Base-by-base conservation (phyloP, 2,329 filamentous ascomycete species). In the Penicillium fuscoglaucum region DNA sequence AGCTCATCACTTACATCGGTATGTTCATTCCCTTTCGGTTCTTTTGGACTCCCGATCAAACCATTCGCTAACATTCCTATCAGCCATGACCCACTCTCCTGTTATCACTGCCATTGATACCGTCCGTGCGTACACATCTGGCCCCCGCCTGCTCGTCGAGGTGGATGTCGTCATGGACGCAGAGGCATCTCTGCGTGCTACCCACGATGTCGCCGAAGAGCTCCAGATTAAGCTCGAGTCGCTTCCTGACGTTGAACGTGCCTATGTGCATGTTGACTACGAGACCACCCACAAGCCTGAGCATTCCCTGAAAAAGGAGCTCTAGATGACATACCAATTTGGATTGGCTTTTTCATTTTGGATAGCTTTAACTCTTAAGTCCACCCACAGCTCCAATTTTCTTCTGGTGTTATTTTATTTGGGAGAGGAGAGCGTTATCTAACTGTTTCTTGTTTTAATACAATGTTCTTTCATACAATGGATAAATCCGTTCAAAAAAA, bases 181-280 rank as follows among this genome's bases (percentile, higher is more conserved):
- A 0, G 80, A 85, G 1, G 84, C 87, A 55, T 85, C 86, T 2
- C 83, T 99, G 17, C 82, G 84, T 61, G 87, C 87, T 52, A 95
- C 92, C 0, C 95, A 99, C 74, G 95, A 99, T 70, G 86, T 97
- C 13, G 93, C 95, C 0, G 95, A 99, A 77, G 92, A 89, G 68
- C 81, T 99, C 68, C 95, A 99, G 81, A 90, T 90, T 62, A 98
- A 98, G 80, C 82, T 98, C 3, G 95, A 99, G 82, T 90, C 88
- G 57, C 76, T 99, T 62, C 93, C 95, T 0, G 89, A 96, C 72
- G 88, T 98, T 10, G 95, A 98, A 82, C 81, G 95, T 59, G 92
- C 92, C 0, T 98, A 97, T 72, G 95, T 98, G 21, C 95, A 99
- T 74, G 93, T 97, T 19, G 95, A 99, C 75, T 98, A 96, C 68